phyloP scores from a whole-genome alignment of 1,139 yeast genomes.

The Zygosaccharomyces pseudobailii region DNA sequence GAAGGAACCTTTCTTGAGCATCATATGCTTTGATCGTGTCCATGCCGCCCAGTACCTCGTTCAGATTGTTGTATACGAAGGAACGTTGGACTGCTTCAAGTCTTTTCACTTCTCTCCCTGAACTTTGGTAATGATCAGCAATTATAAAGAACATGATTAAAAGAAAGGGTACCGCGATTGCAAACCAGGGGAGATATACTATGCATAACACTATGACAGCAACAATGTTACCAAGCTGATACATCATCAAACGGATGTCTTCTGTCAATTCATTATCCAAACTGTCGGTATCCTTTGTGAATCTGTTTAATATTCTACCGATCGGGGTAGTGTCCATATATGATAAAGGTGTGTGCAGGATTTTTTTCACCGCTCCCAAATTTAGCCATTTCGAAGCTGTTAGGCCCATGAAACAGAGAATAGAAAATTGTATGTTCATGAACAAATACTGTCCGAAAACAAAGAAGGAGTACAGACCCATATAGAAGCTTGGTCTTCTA shows the following conservation, averaged over 20 bases:
- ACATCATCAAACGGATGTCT: conserved; percentile 49
- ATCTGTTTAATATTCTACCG: conserved; percentile 66
- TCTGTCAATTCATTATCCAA: conserved; percentile 71
- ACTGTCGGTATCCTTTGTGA: conserved; percentile 80
- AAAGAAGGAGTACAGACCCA: conserved; percentile 62
- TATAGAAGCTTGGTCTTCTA: conserved; percentile 53
- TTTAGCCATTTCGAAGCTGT: conserved; percentile 40
- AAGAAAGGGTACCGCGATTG: conserved; percentile 61
- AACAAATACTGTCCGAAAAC: conserved; percentile 46
- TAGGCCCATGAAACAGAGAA: conserved; percentile 52
- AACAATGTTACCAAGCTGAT: conserved; percentile 48
- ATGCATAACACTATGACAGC: conserved; percentile 67
- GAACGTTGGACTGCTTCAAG: conserved; percentile 76
- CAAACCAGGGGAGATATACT: conserved; percentile 71
- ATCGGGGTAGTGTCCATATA: conserved; percentile 65
- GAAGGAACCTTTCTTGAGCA: conserved; percentile 46
- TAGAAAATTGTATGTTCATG: conserved; percentile 48
- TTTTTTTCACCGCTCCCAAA: conserved; percentile 50
- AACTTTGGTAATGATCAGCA: conserved; percentile 62
- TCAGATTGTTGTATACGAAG: conserved; percentile 69
- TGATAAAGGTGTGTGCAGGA: conserved; percentile 71
- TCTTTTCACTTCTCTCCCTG: conserved; percentile 81
- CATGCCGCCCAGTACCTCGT: conserved; percentile 70
- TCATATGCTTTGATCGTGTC: conserved; percentile 63
- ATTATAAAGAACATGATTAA: conserved; percentile 44